Conservation (phyloP, 495 filamentous ascomycete genomes). For the Cladorrhinum samala region DNA sequence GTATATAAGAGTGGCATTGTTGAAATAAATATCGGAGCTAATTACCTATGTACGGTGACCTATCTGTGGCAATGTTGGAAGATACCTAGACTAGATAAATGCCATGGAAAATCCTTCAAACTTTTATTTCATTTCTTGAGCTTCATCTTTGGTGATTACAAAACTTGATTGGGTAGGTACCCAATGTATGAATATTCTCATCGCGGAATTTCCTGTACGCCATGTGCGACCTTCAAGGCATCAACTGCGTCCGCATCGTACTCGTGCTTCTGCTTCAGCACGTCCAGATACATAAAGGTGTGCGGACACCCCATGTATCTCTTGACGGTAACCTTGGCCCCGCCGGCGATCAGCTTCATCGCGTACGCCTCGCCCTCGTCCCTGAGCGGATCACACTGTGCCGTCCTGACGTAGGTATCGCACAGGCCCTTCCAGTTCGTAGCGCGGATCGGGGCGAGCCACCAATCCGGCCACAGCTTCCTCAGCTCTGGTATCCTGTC, state of each 20-base stretch:
- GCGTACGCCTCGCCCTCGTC: conserved; percentile 51
- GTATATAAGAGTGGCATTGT: too few relatives aligned
- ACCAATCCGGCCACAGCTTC: conserved; percentile 31
- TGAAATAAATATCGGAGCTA: too few relatives aligned
- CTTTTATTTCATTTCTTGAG: background rate
- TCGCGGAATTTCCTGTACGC: too few relatives aligned
- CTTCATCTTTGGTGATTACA: too few relatives aligned
- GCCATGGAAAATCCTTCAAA: background rate
- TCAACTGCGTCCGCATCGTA: conserved; percentile 30
- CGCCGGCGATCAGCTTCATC: conserved; percentile 38
- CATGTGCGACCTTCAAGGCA: conserved; percentile 30
- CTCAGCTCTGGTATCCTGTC: conserved; percentile 17
- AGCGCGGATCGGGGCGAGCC: conserved; percentile 34
- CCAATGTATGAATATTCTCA: too few relatives aligned
- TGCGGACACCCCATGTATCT: conserved; percentile 44
- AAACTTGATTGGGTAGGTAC: too few relatives aligned
- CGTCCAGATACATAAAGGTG: conserved; percentile 42
- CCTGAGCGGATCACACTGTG: conserved; percentile 43
- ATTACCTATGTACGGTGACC: too few relatives aligned
- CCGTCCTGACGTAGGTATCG: conserved; percentile 44
- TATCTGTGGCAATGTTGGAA: too few relatives aligned
- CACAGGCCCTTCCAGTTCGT: conserved; percentile 37
- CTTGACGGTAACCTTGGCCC: conserved; percentile 41
- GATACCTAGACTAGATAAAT: too few relatives aligned
- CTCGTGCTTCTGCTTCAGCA: conserved; percentile 27